Base-by-base conservation (phyloP, 2,329 filamentous ascomycete species). In the Colletotrichum sp. region DNA sequence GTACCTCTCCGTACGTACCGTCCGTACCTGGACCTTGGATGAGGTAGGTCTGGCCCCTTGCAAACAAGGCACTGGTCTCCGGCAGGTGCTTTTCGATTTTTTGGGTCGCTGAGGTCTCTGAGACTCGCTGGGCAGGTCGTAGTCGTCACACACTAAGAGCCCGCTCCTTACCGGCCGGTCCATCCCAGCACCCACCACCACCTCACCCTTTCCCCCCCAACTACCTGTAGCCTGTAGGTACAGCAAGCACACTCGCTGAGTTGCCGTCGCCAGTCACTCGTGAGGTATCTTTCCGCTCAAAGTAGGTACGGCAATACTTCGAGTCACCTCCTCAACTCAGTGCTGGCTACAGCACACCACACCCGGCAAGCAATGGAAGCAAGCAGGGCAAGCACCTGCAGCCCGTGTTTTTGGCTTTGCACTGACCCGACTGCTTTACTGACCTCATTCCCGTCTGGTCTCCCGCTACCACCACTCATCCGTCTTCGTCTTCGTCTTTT, bases 401-500 rank as follows among this genome's bases (percentile, higher is more conserved):
- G n/a, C 59, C 24, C 32, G n/a, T 21, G 18, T 32, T 49, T 64
- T 76, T 69, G 73, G 73, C 71, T 74, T 74, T 74, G 65, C 59
- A 69, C 70, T 68, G 55, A 69, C 73, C 70, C 57, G 55, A 69
- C 69, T 49, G 64, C 73, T 34, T 73, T 73, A 68, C 73, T 76
- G 74, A 76, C 74, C 74, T 76, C 74, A 76, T 76, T 74, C 70
- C 71, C 64, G 59, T 76, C 73, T 73, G 59, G 64, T 73, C 74
- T 76, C 49, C 74, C 70, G 69, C 69, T 64, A 73, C 70, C 24
- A 49, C 52, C 34, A 63, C 71, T 49, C 57, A 18, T 24, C 21
- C 16, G 34, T 69, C 74, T 76, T 73, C 44, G 70, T 73, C 70
- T 74, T 76, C 74, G 74, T 66, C 74, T 74, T 70, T 76, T 62